Percentiles rank a stretch among this genome's conserved stretches.
These are phyloP conservation scores for Strobilomyces dryophilus DNA, from an alignment of 768 basidiomycete genomes.

Conservation along the genomic window DNA sequence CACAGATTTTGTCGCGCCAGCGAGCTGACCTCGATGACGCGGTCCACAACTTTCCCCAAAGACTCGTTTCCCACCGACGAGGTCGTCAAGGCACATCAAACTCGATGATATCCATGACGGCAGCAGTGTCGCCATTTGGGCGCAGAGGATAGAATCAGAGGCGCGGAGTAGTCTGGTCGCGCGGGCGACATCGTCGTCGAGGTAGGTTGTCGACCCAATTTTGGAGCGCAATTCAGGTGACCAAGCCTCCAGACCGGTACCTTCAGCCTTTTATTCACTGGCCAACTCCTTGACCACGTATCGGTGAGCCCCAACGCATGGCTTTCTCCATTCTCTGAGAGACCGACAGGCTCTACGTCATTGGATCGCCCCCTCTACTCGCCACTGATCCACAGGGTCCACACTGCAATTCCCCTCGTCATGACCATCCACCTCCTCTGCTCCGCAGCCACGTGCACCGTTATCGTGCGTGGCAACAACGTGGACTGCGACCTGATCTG, in stretches of 20 bases:
- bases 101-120: too few relatives aligned
- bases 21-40: too few relatives aligned
- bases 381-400: too few relatives aligned
- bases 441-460: constrained; percentile 45
- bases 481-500: constrained; percentile 68
- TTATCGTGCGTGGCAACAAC: constrained; percentile 60
- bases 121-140: too few relatives aligned
- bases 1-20: too few relatives aligned
- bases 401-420: constrained; percentile 60
- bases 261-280: constrained; percentile 86
- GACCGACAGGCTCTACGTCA: too few relatives aligned
- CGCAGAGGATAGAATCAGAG: constrained; percentile 26
- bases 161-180: too few relatives aligned
- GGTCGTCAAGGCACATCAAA: too few relatives aligned
- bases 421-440: constrained; percentile 49
- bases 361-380: too few relatives aligned
- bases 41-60: too few relatives aligned
- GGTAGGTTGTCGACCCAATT: constrained; percentile 43
- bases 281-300: constrained; percentile 82
- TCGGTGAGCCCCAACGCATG: constrained; percentile 48
- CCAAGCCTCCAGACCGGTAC: constrained; percentile 64
- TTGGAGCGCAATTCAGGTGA: neutral
- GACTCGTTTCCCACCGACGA: too few relatives aligned
- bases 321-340: neutral
- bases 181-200: constrained; percentile 64